Conservation (phyloP, 345 rosid species). For the Hibiscus mutabilis region DNA sequence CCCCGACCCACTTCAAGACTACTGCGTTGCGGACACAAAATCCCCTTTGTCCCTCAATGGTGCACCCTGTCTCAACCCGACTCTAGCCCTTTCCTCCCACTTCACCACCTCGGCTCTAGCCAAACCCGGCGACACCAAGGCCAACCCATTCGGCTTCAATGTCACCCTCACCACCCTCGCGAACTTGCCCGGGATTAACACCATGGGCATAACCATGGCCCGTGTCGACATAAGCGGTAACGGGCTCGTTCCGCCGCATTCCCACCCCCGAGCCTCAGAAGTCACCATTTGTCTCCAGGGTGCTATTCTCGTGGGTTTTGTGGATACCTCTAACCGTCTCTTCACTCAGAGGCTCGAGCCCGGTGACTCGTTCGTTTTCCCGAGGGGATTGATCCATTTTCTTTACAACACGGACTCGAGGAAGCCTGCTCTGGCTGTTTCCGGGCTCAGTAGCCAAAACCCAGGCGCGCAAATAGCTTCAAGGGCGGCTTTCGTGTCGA, state of each 20-base stretch:
- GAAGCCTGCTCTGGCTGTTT: conserved; percentile 45
- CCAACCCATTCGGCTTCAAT: conserved; percentile 43
- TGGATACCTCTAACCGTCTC: conserved; percentile 44
- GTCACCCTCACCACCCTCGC: conserved; percentile 41
- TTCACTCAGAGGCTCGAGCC: conserved; percentile 44
- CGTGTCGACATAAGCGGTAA: conserved; percentile 36
- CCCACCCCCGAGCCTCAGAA: conserved; percentile 75
- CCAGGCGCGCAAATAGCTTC: conserved; percentile 63
- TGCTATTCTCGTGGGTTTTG: conserved; percentile 48
- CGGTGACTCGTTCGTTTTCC: conserved; percentile 68
- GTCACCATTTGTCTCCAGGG: conserved; percentile 60
- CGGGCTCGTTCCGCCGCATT: conserved; percentile 52
- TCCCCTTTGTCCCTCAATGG: conserved; percentile 38
- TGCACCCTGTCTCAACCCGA: conserved; percentile 50
- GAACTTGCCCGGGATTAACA: conserved; percentile 65
- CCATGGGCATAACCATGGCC: conserved; percentile 70
- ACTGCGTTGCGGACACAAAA: conserved; percentile 49
- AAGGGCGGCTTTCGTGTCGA: conserved; percentile 34
- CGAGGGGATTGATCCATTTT: conserved; percentile 58
- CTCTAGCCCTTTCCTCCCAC: conserved; percentile 24
- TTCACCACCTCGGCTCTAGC: conserved; percentile 58
- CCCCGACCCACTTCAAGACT: conserved; percentile 72
- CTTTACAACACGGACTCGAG: conserved; percentile 38
- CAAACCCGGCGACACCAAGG: conserved; percentile 35
- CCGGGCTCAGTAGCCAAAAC: conserved; percentile 63